Conservation (phyloP, 352 stramenopile species). For the Phytophthora idaei region DNA sequence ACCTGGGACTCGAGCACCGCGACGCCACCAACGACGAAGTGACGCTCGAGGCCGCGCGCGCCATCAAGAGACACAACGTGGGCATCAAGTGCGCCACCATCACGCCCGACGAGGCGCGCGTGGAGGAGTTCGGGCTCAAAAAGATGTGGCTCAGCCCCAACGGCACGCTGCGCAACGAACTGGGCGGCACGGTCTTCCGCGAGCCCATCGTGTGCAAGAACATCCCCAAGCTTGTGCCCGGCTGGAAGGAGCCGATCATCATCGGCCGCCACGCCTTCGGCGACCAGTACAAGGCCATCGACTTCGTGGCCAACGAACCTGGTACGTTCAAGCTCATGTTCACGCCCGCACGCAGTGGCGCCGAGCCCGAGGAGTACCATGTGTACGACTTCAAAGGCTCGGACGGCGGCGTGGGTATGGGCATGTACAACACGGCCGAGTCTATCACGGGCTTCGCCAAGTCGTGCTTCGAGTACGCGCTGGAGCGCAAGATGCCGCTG, state of each 20-base stretch:
- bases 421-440: conserved; percentile 92
- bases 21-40: conserved; percentile 87
- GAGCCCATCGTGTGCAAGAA: conserved; percentile 90
- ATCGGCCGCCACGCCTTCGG: conserved; percentile 89
- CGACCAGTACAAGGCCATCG: conserved; percentile 88
- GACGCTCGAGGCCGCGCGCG: conserved; percentile 75
- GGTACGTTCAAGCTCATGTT: conserved; percentile 87
- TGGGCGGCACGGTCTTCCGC: conserved; percentile 89
- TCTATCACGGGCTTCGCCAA: conserved; percentile 72
- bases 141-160: conserved; percentile 88
- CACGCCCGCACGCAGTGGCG: conserved; percentile 59
- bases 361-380: conserved; percentile 55
- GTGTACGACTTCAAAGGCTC: conserved; percentile 86
- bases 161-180: conserved; percentile 86
- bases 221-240: conserved; percentile 84
- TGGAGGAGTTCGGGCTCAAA: conserved; percentile 86
- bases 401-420: conserved; percentile 78
- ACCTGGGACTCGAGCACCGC: conserved; percentile 78
- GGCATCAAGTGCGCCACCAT: conserved; percentile 92
- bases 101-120: conserved; percentile 84
- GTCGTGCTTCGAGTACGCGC: conserved; percentile 70
- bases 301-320: conserved; percentile 74
- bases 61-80: conserved; percentile 82
- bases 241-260: conserved; percentile 89
- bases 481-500: conserved; percentile 70